A percentile compares a stretch with the other conserved stretches of the same genome.
These are phyloP conservation scores for Podospora fimiseda DNA, from an alignment of 495 filamentous ascomycete species.

Conservation along the genomic window DNA sequence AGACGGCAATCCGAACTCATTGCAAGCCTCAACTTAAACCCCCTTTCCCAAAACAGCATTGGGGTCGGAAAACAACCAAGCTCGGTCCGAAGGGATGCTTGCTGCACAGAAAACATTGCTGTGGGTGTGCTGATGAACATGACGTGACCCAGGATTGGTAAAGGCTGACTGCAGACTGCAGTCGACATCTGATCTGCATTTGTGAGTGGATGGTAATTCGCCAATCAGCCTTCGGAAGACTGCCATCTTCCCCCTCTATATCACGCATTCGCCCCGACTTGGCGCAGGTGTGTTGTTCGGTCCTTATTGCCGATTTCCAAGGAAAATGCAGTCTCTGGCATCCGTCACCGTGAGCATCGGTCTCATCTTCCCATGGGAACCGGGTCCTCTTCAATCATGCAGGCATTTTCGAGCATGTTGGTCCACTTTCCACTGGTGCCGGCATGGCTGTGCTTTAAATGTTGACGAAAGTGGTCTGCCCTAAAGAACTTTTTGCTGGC, in stretches of 20 bases:
- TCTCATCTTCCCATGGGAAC: slow-evolving; percentile 20
- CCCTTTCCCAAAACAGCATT: no score
- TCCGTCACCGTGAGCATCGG: background rate
- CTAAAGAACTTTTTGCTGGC: slow-evolving; percentile 97
- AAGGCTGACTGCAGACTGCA: background rate
- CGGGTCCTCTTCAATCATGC: slow-evolving; percentile 82
- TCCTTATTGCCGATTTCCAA: no score
- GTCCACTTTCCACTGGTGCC: slow-evolving; percentile 98
- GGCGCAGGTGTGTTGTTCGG: background rate
- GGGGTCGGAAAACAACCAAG: no score
- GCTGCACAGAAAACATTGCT: no score
- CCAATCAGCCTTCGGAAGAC: background rate
- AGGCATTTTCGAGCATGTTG: slow-evolving; percentile 93
- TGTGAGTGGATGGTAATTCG: no score
- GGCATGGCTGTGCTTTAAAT: slow-evolving; percentile 95
- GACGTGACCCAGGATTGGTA: background rate
- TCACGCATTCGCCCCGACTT: background rate
- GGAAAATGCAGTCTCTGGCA: no score
- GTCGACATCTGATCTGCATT: no score
- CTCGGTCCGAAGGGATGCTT: no score
- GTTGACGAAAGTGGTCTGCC: slow-evolving; percentile 96
- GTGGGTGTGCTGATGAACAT: no score
- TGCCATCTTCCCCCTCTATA: background rate
- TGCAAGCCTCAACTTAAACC: no score
- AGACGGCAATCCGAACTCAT: no score